These are phyloP conservation scores for Penicillium vulpinum DNA, from an alignment of 2,329 filamentous ascomycete genomes.

Conservation along the genomic window DNA sequence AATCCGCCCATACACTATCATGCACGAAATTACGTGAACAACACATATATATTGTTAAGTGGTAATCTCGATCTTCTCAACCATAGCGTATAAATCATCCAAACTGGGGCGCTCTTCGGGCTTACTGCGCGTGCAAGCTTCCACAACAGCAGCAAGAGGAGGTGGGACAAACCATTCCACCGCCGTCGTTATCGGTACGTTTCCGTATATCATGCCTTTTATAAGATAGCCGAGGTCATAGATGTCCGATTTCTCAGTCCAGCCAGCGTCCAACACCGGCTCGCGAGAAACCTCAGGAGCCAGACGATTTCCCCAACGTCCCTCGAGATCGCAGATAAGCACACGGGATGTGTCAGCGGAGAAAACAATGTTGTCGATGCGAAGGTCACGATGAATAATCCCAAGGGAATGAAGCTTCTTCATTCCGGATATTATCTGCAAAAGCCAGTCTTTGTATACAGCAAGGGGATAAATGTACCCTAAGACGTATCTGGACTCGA, in stretches of 20 bases:
- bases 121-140: not conserved
- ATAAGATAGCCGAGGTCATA: not conserved
- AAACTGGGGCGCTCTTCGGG: not conserved
- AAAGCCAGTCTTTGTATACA: not conserved
- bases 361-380: not conserved
- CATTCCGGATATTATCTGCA: not conserved
- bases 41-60: no score
- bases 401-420: not conserved
- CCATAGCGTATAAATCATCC: not conserved
- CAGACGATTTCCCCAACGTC: not conserved
- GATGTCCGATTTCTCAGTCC: not conserved
- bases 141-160: not conserved
- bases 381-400: constrained; percentile 1
- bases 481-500: not conserved
- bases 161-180: not conserved
- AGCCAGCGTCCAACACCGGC: not conserved
- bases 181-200: not conserved
- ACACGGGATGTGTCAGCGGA: not conserved
- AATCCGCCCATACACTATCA: no score
- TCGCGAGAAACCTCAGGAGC: not conserved
- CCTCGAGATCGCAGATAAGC: not conserved
- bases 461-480: not conserved
- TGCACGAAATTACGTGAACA: no score
- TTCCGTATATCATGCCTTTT: not conserved
- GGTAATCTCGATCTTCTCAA: not conserved